Base-by-base conservation (phyloP, 176 grass and related monocot genomes). In the Oryza longistaminata region DNA sequence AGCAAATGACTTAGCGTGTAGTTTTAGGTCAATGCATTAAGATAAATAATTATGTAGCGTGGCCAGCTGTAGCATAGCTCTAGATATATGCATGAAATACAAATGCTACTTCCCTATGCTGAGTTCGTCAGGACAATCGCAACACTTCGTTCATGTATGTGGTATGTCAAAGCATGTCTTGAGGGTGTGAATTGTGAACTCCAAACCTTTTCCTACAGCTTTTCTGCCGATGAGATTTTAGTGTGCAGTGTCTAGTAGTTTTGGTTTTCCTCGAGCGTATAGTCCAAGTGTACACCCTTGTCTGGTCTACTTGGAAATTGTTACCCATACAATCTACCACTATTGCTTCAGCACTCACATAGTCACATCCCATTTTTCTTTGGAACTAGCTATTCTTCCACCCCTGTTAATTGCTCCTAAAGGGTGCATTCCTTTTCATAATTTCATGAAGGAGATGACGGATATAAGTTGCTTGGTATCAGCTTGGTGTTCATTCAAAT, bases 1-100 rank as follows among this genome's bases (percentile, higher is more conserved):
- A 68, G 45, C 64, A 76, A 6, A n/a, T 52, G 16, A 21, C 73
- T 58, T 70, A 13, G 60, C 6, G 73, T 69, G 33, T 19, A 43
- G 52, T 68, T 7, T 11, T 21, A 69, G 64, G 46, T 40, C 82
- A 77, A 60, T 11, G 2, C 6, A 11, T 69, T 61, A n/a, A 7
- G 2, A 39, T 37, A 60, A 60, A 76, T 9, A 39, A 22, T 24
- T 21, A 40, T 49, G 27, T 83, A 61, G 15, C 19, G 7, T 74
- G 71, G 70, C 69, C 16, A 44, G 26, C 69, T 73, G 39, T 46
- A 64, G 70, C 53, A 13, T 70, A 73, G 81, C 58, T 83, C 72
- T 73, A 26, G 15, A 29, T 62, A 52, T 72, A 17, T 0, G 1
- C 43, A 62, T 35, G 37, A 82, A 72, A 82, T 82, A 33, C 2